Conservation (phyloP, 2,329 filamentous ascomycete species). For the Cadophora gregata region DNA sequence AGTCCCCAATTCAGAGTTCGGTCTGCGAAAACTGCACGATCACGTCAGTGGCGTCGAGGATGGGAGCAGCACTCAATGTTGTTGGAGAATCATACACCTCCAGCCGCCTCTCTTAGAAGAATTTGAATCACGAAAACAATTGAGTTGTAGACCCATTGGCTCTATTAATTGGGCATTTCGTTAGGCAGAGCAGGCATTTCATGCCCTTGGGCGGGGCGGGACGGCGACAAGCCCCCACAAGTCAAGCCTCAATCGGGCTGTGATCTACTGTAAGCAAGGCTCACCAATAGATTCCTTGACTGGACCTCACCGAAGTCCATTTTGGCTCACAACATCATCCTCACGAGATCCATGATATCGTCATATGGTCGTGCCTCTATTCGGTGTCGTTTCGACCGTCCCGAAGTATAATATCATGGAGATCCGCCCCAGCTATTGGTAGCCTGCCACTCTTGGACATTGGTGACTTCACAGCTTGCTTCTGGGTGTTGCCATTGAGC, state of each 20-base stretch:
- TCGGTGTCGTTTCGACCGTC: not conserved
- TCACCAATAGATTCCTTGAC: conserved; percentile 15
- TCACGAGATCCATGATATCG: conserved; percentile 4
- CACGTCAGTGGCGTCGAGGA: not conserved
- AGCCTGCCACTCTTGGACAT: not conserved
- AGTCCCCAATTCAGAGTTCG: not conserved
- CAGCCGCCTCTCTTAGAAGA: not conserved
- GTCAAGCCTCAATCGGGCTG: conserved; percentile 10
- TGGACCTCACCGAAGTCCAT: conserved; percentile 19
- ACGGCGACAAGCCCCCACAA: not conserved
- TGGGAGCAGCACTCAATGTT: not conserved
- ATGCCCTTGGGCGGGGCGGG: not conserved
- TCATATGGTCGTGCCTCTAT: not conserved
- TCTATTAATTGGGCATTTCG: not conserved
- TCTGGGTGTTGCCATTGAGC: not conserved
- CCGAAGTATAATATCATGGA: conserved; percentile 5
- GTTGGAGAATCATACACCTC: not conserved
- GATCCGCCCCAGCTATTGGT: not conserved
- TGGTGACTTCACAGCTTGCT: not conserved
- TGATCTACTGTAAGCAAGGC: conserved; percentile 19
- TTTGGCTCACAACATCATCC: conserved; percentile 1
- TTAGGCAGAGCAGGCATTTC: not conserved
- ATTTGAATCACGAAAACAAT: not conserved
- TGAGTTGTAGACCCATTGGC: not conserved
- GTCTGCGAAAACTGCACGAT: not conserved